Conservation (phyloP, 257 asterid species). For the Solanum gracilifrons region DNA sequence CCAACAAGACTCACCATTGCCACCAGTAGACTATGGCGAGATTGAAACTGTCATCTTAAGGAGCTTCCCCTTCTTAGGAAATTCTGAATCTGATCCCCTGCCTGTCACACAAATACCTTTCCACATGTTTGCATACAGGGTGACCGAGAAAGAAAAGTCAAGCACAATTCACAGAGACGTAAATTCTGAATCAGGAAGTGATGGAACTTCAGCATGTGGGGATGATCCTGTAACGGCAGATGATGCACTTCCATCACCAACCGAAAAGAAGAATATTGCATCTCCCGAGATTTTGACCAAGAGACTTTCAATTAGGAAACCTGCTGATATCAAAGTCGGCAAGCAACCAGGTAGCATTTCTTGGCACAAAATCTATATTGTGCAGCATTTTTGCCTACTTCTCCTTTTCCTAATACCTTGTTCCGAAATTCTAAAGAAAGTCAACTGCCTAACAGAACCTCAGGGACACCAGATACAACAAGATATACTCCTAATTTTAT, state of each 20-base stretch:
- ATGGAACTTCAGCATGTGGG: slow-evolving; percentile 40
- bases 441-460: neutral
- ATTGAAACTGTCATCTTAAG: slow-evolving; percentile 21
- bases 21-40: slow-evolving; percentile 29
- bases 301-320: slow-evolving; percentile 33
- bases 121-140: slow-evolving; percentile 63
- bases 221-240: slow-evolving; percentile 39
- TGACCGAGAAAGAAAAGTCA: slow-evolving; percentile 56
- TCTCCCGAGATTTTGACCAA: slow-evolving; percentile 25
- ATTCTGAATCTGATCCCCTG: neutral
- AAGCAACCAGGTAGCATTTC: slow-evolving; percentile 47
- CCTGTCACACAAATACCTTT: slow-evolving; percentile 50
- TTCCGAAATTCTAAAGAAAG: neutral
- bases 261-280: slow-evolving; percentile 25
- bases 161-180: slow-evolving; percentile 23
- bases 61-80: slow-evolving; percentile 9
- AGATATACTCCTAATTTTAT: neutral
- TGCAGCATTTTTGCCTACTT: neutral
- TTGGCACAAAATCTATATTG: neutral
- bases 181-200: slow-evolving; percentile 74
- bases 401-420: neutral
- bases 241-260: slow-evolving; percentile 37
- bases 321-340: slow-evolving; percentile 23
- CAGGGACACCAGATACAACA: neutral
- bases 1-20: slow-evolving; percentile 52